These are phyloP conservation scores for Penicillium turbatum DNA, from an alignment of 495 filamentous ascomycete species.

Conservation along the genomic window DNA sequence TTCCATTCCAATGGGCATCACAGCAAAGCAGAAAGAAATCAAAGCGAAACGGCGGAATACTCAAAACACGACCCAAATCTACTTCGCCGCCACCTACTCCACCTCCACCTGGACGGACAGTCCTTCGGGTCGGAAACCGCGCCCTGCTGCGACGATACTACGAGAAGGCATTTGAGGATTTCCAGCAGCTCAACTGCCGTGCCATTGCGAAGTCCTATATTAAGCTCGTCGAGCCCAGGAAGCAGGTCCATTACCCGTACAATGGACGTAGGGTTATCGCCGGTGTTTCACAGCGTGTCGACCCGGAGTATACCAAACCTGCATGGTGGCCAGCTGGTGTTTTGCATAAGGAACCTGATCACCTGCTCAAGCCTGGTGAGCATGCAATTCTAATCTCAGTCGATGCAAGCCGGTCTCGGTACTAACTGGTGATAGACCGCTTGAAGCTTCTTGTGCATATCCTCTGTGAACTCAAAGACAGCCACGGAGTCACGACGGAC, in stretches of 20 bases:
- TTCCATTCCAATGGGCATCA: slow-evolving; percentile 39
- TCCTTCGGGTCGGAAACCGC: slow-evolving; percentile 54
- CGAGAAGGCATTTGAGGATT: slow-evolving; percentile 41
- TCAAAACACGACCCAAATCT: slow-evolving; percentile 20
- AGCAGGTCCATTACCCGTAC: slow-evolving; percentile 80
- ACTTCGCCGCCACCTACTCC: slow-evolving; percentile 21
- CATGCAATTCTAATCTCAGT: background rate
- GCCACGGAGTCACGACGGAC: slow-evolving; percentile 38
- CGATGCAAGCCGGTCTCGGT: background rate
- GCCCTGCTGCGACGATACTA: slow-evolving; percentile 60
- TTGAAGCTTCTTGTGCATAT: slow-evolving; percentile 60
- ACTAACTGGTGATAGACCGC: slow-evolving; percentile 44
- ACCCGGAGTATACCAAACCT: slow-evolving; percentile 51
- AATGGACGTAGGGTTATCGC: slow-evolving; percentile 50
- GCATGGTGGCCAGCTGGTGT: slow-evolving; percentile 74
- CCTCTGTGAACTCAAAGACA: slow-evolving; percentile 45
- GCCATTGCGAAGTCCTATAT: slow-evolving; percentile 73
- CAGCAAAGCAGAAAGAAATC: slow-evolving; percentile 27
- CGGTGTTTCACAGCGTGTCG: slow-evolving; percentile 37
- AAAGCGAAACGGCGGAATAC: slow-evolving; percentile 23
- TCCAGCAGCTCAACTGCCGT: slow-evolving; percentile 47
- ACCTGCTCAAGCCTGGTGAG: slow-evolving; percentile 67
- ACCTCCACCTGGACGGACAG: slow-evolving; percentile 26
- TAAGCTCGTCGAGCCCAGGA: slow-evolving; percentile 78
- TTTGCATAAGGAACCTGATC: slow-evolving; percentile 75